Percentiles rank a stretch among this genome's conserved stretches.
Evolutionary conservation across 2,329 filamentous ascomycete species (phyloP).

Genomic region (Beauveria asiatica): DNA sequence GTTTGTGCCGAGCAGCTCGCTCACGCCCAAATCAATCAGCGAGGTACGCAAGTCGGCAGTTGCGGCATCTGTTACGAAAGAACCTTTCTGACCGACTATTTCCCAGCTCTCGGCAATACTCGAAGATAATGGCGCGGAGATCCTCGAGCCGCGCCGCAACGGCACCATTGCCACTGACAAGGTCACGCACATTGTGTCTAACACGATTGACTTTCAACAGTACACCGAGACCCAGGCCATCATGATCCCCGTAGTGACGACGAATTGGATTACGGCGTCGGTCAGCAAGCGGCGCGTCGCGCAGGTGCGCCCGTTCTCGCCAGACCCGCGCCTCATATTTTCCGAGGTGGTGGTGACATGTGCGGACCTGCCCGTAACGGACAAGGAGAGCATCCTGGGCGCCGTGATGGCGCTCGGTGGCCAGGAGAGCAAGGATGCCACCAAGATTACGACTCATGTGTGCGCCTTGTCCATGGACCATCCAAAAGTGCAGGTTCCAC

Average conservation of each 20-base stretch:
- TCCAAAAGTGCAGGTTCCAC: constrained; percentile 57
- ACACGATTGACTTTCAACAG: constrained; percentile 84
- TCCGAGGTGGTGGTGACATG: constrained; percentile 75
- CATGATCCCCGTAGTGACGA: constrained; percentile 77
- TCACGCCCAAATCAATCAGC: constrained; percentile 32
- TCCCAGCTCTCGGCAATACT: constrained; percentile 34
- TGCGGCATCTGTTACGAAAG: too few species aligned
- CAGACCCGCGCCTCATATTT: constrained; percentile 86
- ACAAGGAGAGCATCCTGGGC: constrained; percentile 87
- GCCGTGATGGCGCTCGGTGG: constrained; percentile 86
- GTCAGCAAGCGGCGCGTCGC: constrained; percentile 61
- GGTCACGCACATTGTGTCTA: constrained; percentile 52
- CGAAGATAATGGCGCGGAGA: constrained; percentile 40
- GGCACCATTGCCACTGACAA: constrained; percentile 39
- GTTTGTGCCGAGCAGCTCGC: constrained; percentile 34
- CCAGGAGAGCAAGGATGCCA: constrained; percentile 62
- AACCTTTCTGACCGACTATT: background rate
- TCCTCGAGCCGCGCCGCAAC: constrained; percentile 39
- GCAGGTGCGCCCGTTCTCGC: constrained; percentile 77
- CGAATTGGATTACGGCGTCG: constrained; percentile 69
- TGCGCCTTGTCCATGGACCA: constrained; percentile 73
- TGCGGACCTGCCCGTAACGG: constrained; percentile 73
- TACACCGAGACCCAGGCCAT: constrained; percentile 65
- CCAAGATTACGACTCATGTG: constrained; percentile 75
- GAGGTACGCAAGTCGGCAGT: constrained; percentile 23